Evolutionary conservation across 805 yeast species (phyloP).

Genomic region (Cyberlindnera petersonii): DNA sequence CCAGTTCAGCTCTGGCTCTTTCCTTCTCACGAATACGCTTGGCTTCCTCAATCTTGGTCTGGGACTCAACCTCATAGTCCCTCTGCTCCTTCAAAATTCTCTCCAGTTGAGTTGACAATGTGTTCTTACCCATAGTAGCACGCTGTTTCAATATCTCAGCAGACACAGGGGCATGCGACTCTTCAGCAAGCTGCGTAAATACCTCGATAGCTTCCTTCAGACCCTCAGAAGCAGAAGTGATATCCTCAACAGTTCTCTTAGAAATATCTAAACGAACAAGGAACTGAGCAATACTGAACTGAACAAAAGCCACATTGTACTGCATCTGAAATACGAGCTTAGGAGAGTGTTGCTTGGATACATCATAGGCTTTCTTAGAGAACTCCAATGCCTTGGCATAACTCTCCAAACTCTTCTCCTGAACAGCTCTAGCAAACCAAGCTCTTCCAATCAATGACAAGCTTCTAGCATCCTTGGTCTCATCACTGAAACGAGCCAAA

Average conservation of each 20-base stretch:
- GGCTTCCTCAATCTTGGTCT: constrained; percentile 69
- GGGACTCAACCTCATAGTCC: constrained; percentile 55
- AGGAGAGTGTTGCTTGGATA: constrained; percentile 29
- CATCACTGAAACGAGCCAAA: constrained; percentile 53
- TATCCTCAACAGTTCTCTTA: constrained; percentile 58
- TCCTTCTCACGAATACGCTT: constrained; percentile 47
- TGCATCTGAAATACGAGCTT: constrained; percentile 45
- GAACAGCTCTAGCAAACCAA: constrained; percentile 76
- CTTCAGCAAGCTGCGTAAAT: constrained; percentile 55
- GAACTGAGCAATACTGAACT: constrained; percentile 83
- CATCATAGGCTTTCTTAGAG: constrained; percentile 52
- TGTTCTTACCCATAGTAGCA: constrained; percentile 78
- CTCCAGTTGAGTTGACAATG: constrained; percentile 68
- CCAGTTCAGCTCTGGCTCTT: constrained; percentile 46
- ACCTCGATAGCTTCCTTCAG: constrained; percentile 58
- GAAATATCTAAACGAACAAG: constrained; percentile 57
- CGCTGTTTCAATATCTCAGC: constrained; percentile 77
- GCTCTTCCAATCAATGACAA: constrained; percentile 78
- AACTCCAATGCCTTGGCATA: constrained; percentile 60
- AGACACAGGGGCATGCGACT: constrained; percentile 68
- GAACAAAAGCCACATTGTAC: constrained; percentile 80
- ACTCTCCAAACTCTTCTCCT: constrained; percentile 60
- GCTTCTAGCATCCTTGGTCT: constrained; percentile 60
- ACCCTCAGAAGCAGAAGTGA: constrained; percentile 52
- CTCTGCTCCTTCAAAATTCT: constrained; percentile 69